Evolutionary conservation across 257 asterid genomes (phyloP), one percentile per base, ranked within the genome.

Genomic region (Przewalskia tangutica): DNA sequence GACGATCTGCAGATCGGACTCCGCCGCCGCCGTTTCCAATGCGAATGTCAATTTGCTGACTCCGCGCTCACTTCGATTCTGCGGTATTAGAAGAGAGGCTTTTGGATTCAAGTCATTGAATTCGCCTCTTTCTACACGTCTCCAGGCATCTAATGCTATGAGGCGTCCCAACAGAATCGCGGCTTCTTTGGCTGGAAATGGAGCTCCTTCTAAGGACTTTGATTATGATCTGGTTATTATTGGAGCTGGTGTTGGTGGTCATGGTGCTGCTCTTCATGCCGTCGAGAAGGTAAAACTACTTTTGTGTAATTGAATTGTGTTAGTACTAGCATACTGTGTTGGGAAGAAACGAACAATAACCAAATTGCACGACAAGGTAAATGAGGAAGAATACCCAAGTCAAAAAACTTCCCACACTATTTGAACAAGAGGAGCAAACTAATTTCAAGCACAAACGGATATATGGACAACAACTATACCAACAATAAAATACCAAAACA

Each of bases 221-320:
- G 98, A 95, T 85, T 95, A 95, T 84, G 98, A 95, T 92, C 91
- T 95, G 76, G 94, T 93, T 67, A 95, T 95, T 89, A 95, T 93
- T 79, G 98, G 98, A 66, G 98, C 98, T 76, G 98, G 98, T 53
- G 98, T 95, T 83, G 98, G 98, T 48, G 98, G 98, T 54, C 98
- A 95, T 77, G 98, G 98, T 55, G 98, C 98, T 84, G 98, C 98
- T 54, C 97, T 95, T 88, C 98, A 95, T 80, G 98, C 98, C 56
- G 97, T 93, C 55, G 97, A 95, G 88, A 92, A 92, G 93, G 98
- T 93, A 27, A 68, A 23, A 17, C 62, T 65, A 36, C 18, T 79
- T 65, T 51, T 65, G 20, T 50, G 38, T 27, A 27, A 27, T 27
- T 27, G 32, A 27, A 27, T 27, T 27, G 32, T 27, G 32, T 27